Percentiles rank a stretch among this genome's conserved stretches.
phyloP scores from a whole-genome alignment of 2,329 filamentous ascomycete species.

The Trichoderma sp. region DNA sequence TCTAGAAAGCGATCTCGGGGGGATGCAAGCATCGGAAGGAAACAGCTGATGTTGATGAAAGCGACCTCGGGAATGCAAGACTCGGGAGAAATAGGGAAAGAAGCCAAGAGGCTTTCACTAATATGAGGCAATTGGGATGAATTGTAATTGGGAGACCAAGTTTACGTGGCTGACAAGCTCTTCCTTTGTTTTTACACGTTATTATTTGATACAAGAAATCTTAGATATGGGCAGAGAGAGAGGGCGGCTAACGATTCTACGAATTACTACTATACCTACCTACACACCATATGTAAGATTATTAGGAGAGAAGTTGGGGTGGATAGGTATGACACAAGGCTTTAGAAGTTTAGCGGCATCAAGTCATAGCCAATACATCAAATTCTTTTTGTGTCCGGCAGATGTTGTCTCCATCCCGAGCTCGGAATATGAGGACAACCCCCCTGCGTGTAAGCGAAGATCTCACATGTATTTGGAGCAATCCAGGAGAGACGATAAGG shows the following conservation, averaged over 20 bases:
- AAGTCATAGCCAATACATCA: neutral
- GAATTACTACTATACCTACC: neutral
- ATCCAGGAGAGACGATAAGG: neutral
- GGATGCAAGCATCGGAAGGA: neutral
- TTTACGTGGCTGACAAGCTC: neutral
- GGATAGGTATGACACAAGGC: slow-evolving; percentile 8
- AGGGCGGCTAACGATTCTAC: slow-evolving; percentile 8
- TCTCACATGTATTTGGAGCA: neutral
- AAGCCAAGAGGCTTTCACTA: no score
- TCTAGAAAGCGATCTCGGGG: neutral
- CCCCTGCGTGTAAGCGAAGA: neutral
- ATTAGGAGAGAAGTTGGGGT: neutral
- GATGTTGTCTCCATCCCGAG: neutral
- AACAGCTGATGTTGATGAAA: neutral
- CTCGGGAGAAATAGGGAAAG: neutral
- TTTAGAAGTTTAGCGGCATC: slow-evolving; percentile 1
- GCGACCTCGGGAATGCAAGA: neutral
- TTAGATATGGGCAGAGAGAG: neutral
- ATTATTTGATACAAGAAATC: neutral
- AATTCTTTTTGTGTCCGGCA: neutral
- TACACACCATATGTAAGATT: slow-evolving; percentile 12
- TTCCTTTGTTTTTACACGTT: neutral
- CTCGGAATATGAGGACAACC: neutral
- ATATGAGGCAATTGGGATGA: neutral
- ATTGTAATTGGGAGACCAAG: neutral